phyloP scores from a whole-genome alignment of 2,329 filamentous ascomycete species.

The Penicillium freii region DNA sequence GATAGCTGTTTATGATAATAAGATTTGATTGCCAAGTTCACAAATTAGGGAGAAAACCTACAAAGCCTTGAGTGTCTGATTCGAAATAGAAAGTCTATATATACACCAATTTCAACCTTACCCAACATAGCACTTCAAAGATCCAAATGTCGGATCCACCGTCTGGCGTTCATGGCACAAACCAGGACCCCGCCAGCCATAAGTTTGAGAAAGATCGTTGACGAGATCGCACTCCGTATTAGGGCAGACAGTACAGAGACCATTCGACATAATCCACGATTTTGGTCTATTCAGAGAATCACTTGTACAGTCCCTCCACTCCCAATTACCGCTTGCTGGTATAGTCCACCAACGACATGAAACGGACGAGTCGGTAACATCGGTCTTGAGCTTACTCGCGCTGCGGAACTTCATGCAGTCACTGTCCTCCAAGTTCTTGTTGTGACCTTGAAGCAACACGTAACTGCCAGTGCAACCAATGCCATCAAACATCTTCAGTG shows the following conservation, averaged over 20 bases:
- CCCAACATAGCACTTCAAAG: conserved; percentile 7
- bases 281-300: not conserved
- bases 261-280: conserved; percentile 4
- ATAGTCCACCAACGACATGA: conserved; percentile 2
- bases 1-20: not conserved
- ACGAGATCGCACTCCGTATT: not conserved
- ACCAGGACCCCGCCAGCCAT: conserved; percentile 1
- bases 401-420: not conserved
- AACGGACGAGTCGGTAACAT: not conserved
- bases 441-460: not conserved
- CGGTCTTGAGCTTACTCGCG: not conserved
- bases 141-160: conserved; percentile 1
- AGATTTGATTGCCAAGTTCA: not conserved
- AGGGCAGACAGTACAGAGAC: conserved; percentile 1
- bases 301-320: not conserved
- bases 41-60: not conserved
- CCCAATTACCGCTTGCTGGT: not conserved
- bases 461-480: not conserved
- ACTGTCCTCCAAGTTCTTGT: not conserved
- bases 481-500: not conserved
- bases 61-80: not conserved
- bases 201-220: not conserved
- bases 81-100: not conserved
- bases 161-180: not conserved
- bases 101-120: not conserved